Evolutionary conservation across 345 rosid species (phyloP), one percentile per base, ranked within the genome.

Genomic region (Citrus sp.): DNA sequence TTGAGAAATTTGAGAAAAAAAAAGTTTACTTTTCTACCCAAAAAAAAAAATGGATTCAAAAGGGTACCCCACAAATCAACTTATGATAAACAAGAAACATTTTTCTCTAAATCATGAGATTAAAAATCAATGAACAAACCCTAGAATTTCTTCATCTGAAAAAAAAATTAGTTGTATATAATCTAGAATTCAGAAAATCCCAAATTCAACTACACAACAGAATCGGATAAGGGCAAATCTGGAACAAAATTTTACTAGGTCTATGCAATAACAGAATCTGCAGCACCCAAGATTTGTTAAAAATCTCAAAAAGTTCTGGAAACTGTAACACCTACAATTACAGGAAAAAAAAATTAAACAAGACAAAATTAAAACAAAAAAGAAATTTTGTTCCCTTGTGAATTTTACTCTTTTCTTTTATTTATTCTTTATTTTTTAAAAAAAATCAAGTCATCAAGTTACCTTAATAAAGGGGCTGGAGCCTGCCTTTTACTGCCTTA

Each of bases 191-290:
- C 70, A 74, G 16, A 58, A 74, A 70, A 70, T 61, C 25, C 59
- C 59, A 58, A 28, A 73, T 54, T 75, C 37, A 84, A 74, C 72
- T n/a, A 35, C 42, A 67, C 75, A 80, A 76, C 66, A 22, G 32
- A 35, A 56, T 34, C 2, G 58, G 87, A 81, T 64, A 84, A 83
- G 87, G 89, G 88, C 10, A 89, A 80, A 86, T 72, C 32, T 64
- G 87, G 86, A 77, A 86, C 70, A 69, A 37, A 64, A 55, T 32
- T 14, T 66, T 22, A 12, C 40, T 66, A 34, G 63, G 34, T 65
- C 63, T 30, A 22, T 51, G 30, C 32, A 30, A 22, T 32, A 28
- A 63, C 78, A 56, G 46, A 12, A 58, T 72, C 59, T 54, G 27
- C 49, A 58, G 55, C 54, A 18, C 9, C 35, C 32, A 55, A 24